Percentiles rank a stretch among this genome's conserved stretches.
Conservation (phyloP, 331 rosid species). For the Acacia pycnantha region DNA sequence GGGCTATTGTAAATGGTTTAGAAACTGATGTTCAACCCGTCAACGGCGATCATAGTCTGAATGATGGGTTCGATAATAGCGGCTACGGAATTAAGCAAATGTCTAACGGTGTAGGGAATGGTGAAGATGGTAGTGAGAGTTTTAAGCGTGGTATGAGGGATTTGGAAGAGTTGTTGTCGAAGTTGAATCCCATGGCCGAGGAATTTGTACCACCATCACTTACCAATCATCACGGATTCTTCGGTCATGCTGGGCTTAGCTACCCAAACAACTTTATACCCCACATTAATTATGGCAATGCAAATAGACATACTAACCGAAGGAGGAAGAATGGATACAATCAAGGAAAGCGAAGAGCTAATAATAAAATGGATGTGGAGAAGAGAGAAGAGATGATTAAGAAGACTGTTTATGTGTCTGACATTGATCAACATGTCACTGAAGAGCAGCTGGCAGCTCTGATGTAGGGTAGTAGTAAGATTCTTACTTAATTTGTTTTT, state of each 20-base stretch:
- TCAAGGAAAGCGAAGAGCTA: slow-evolving; percentile 61
- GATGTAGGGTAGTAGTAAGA: too few relatives aligned
- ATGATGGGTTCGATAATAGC: slow-evolving; percentile 42
- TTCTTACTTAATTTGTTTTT: too few relatives aligned
- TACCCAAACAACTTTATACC: slow-evolving; percentile 43
- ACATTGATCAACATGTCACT: slow-evolving; percentile 97
- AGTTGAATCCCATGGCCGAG: slow-evolving; percentile 83
- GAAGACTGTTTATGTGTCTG: slow-evolving; percentile 98
- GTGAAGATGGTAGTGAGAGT: slow-evolving; percentile 41
- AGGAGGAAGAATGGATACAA: slow-evolving; percentile 67
- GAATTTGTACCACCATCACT: slow-evolving; percentile 74
- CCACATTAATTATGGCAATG: slow-evolving; percentile 44
- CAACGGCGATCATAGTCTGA: slow-evolving; percentile 54
- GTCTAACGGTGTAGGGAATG: slow-evolving; percentile 39
- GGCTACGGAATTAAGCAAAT: slow-evolving; percentile 53
- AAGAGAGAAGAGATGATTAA: slow-evolving; percentile 72
- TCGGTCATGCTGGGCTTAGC: slow-evolving; percentile 45
- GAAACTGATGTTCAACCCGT: slow-evolving; percentile 50
- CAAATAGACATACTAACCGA: slow-evolving; percentile 40
- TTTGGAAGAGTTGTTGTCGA: slow-evolving; percentile 71
- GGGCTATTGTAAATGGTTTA: slow-evolving; percentile 34
- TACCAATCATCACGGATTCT: slow-evolving; percentile 43
- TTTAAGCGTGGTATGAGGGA: slow-evolving; percentile 64
- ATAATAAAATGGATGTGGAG: slow-evolving; percentile 51
- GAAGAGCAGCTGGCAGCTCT: too few relatives aligned